These are phyloP conservation scores for Raddia guianensis DNA, from an alignment of 176 grass and related monocot genomes.

Conservation along the genomic window DNA sequence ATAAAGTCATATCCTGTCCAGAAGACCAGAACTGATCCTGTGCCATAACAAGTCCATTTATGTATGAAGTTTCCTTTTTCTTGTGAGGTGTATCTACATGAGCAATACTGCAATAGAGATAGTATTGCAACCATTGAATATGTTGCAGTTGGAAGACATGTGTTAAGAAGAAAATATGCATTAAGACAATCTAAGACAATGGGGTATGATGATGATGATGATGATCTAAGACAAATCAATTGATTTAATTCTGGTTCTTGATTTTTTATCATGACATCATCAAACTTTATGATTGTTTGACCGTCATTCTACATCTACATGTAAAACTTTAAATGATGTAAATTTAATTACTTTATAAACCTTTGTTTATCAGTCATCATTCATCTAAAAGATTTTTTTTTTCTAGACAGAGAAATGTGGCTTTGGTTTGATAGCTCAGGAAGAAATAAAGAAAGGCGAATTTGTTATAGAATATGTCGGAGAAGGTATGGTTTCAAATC, in stretches of 20 bases:
- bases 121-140: conserved; percentile 8
- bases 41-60: background rate
- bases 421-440: conserved; percentile 79
- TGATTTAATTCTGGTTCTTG: background rate
- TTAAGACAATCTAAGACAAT: background rate
- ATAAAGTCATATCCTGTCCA: background rate
- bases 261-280: background rate
- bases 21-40: background rate
- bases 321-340: background rate
- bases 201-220: too few relatives aligned
- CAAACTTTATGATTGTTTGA: conserved; percentile 27
- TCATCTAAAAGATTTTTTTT: conserved; percentile 38
- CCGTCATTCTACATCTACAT: background rate
- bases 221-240: background rate
- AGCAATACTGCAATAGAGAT: background rate
- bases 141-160: conserved; percentile 1
- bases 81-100: conserved; percentile 3
- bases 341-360: conserved; percentile 5
- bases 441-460: conserved; percentile 91
- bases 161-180: background rate
- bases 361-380: conserved; percentile 17
- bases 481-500: conserved; percentile 71
- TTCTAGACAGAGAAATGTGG: conserved; percentile 98
- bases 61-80: conserved; percentile 5
- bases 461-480: conserved; percentile 98